Evolutionary conservation across 192 early-diverging fungal genomes (phyloP), one percentile per base, ranked within the genome.

Genomic region (Cladochytrium replicatum): DNA sequence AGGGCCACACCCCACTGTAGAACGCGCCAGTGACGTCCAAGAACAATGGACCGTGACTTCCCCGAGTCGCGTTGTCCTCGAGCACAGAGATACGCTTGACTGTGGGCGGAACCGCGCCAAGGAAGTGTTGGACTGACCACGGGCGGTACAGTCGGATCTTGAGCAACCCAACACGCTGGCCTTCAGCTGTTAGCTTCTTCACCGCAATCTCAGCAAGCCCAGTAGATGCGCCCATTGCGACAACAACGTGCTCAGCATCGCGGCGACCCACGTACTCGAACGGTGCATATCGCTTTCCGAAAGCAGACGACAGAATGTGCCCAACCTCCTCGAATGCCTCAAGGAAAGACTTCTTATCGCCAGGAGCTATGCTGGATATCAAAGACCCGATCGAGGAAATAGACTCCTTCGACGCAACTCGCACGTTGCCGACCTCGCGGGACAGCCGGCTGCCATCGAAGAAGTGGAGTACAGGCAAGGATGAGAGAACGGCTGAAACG

Each of bases 231-330:
- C 89, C 89, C 26, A 90, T 66, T 11, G 85, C 66, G 0, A 93
- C 83, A 48, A 94, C 69, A 17, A 95, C 84, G 7, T 76, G 75
- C 55, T 87, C 79, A 4, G 93, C 81, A 55, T 72, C 55, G 5
- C 57, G 26, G 32, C 71, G 61, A 31, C 93, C 93, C 56, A 63
- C 52, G 69, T 95, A 97, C 63, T 89, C 89, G 67, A 93, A 85
- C 17, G 74, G 62, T 43, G 74, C 56, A 70, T 91, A 93, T 3
- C 64, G 52, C 43, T 72, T 69, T 15, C 84, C 83, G 19, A 77
- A 64, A 2, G 39, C 41, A 28, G 48, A 50, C 24, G 65, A 70
- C 63, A 69, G 63, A 29, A 34, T 41, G 24, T 19, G 38, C 61
- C 82, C 74, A 19, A 72, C 61, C 37, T 64, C 55, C 24, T 81